phyloP scores from a whole-genome alignment of 306 rosid genomes.

The Trifolium dubium region DNA sequence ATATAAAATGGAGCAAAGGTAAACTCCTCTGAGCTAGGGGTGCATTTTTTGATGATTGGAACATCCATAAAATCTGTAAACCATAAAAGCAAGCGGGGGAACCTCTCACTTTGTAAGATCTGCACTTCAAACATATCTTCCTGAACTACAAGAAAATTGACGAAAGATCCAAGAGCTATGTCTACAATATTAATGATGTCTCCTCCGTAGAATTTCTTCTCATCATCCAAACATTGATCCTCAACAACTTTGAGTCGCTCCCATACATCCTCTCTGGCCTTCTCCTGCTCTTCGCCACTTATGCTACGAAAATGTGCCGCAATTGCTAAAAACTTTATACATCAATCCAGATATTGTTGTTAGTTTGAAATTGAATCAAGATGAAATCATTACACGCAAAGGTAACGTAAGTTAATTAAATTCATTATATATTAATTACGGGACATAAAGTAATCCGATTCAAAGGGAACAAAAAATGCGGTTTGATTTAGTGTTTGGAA shows the following conservation, averaged over 20 bases:
- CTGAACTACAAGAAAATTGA: not conserved
- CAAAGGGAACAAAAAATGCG: too few relatives aligned
- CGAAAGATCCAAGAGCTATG: conserved; percentile 42
- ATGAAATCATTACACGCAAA: not conserved
- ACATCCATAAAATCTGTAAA: not conserved
- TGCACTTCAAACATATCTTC: not conserved
- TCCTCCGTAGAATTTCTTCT: conserved; percentile 42
- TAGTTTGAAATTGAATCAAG: conserved; percentile 4
- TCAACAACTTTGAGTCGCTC: conserved; percentile 40
- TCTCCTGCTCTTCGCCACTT: conserved; percentile 12
- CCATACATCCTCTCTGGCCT: conserved; percentile 27
- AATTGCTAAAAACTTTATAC: not conserved
- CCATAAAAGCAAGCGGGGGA: not conserved
- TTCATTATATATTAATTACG: too few relatives aligned
- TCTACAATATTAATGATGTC: conserved; percentile 46
- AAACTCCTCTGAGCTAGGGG: not conserved
- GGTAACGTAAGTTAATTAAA: too few relatives aligned
- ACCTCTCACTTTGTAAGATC: not conserved
- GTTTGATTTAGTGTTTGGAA: too few relatives aligned
- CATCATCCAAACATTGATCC: conserved; percentile 33
- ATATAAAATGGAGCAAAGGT: too few relatives aligned
- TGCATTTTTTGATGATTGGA: not conserved
- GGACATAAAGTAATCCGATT: too few relatives aligned
- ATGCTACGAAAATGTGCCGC: not conserved
- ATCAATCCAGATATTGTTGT: not conserved